phyloP scores from a whole-genome alignment of 495 filamentous ascomycete species.

The Penicillium goetzii region DNA sequence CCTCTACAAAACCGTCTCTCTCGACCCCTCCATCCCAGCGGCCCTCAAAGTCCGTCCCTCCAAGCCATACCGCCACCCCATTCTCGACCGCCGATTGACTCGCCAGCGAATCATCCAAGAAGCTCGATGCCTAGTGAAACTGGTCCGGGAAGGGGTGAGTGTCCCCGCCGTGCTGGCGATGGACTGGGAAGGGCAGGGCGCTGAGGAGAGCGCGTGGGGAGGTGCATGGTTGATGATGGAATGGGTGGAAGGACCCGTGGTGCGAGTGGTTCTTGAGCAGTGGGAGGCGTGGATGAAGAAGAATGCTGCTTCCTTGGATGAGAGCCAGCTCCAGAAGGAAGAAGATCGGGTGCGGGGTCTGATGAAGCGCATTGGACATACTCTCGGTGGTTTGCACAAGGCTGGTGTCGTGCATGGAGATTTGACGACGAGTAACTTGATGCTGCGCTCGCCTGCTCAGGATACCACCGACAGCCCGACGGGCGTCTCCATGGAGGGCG shows the following conservation, averaged over 20 bases:
- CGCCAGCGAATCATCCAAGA: constrained; percentile 84
- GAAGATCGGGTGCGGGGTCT: constrained; percentile 55
- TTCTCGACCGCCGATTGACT: constrained; percentile 85
- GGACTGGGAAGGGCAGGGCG: constrained; percentile 60
- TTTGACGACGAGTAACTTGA: constrained; percentile 96
- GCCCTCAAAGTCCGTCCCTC: constrained; percentile 92
- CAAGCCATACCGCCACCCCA: constrained; percentile 91
- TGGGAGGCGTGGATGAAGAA: constrained; percentile 57
- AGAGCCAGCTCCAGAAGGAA: constrained; percentile 40
- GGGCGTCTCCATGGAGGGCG: constrained; percentile 56
- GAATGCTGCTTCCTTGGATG: constrained; percentile 22
- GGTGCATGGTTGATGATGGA: constrained; percentile 86
- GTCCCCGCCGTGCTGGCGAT: constrained; percentile 78
- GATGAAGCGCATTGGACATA: constrained; percentile 72
- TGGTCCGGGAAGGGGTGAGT: constrained; percentile 71
- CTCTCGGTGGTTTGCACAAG: constrained; percentile 79
- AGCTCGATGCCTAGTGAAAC: constrained; percentile 78
- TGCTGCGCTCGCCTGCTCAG: constrained; percentile 57
- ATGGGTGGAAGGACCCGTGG: constrained; percentile 78
- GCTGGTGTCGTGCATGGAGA: constrained; percentile 91
- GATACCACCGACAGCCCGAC: constrained; percentile 27
- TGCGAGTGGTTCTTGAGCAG: constrained; percentile 67
- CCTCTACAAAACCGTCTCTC: constrained; percentile 85
- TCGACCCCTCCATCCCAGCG: constrained; percentile 66
- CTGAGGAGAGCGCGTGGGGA: constrained; percentile 52